Evolutionary conservation across 2,329 filamentous ascomycete genomes (phyloP).

Genomic region (Lachnellula subtilissima): DNA sequence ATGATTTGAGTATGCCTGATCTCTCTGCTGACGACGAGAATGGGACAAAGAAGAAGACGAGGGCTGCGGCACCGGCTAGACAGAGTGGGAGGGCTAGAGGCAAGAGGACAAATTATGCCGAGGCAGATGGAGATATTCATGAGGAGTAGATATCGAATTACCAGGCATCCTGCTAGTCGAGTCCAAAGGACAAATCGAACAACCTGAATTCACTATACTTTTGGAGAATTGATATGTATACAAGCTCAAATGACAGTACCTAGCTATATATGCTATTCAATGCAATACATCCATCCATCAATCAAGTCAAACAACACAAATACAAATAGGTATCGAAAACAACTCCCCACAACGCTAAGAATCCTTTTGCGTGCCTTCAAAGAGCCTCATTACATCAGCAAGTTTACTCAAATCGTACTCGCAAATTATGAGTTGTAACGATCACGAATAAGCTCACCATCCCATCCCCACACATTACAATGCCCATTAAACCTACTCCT

Average conservation of each 20-base stretch:
- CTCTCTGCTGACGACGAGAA: conserved; percentile 33
- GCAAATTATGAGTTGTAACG: background rate
- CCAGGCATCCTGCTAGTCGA: background rate
- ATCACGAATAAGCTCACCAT: background rate
- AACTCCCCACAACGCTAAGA: background rate
- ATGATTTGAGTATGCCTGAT: conserved; percentile 35
- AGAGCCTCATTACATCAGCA: background rate
- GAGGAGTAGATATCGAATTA: background rate
- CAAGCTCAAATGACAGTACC: background rate
- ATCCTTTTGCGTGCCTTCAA: background rate
- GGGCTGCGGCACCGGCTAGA: conserved; percentile 8
- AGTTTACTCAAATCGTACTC: background rate
- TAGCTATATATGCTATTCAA: background rate
- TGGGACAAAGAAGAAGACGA: conserved; percentile 3
- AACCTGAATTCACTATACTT: no score
- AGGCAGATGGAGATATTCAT: background rate
- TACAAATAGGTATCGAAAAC: background rate
- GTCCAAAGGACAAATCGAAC: background rate
- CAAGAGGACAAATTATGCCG: conserved; percentile 19
- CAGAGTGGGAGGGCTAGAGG: conserved; percentile 19
- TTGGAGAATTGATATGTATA: background rate
- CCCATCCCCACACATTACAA: background rate
- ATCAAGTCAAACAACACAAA: background rate
- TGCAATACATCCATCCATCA: background rate
- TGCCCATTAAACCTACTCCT: no score